A percentile compares a stretch with the other conserved stretches of the same genome.
phyloP scores from a whole-genome alignment of 345 rosid genomes.

The Hirschfeldia incana region DNA sequence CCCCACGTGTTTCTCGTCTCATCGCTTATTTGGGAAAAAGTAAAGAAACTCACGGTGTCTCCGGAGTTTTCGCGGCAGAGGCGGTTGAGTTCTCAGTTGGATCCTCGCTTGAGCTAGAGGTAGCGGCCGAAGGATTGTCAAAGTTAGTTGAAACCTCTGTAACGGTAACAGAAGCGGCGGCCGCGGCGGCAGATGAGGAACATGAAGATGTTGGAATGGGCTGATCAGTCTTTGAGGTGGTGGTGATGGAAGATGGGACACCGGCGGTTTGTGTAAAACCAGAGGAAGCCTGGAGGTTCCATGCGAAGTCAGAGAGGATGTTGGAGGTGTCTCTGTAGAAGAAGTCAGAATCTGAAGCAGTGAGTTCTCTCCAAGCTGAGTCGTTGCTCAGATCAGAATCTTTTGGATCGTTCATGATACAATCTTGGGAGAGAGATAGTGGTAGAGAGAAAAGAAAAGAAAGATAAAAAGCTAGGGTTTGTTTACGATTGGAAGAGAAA shows the following conservation, averaged over 20 bases:
- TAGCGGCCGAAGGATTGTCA: slow-evolving; percentile 55
- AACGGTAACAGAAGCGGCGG: neutral
- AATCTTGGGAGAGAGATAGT: neutral
- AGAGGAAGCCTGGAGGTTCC: slow-evolving; percentile 49
- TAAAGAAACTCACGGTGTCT: slow-evolving; percentile 80
- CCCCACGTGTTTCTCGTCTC: slow-evolving; percentile 30
- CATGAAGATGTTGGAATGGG: neutral
- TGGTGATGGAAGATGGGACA: neutral
- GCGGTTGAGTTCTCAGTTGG: slow-evolving; percentile 69
- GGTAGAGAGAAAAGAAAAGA: neutral
- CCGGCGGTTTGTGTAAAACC: neutral
- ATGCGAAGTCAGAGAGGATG: slow-evolving; percentile 63
- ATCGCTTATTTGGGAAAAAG: neutral
- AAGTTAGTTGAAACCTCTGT: slow-evolving; percentile 54
- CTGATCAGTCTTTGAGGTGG: neutral
- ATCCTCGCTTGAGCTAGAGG: slow-evolving; percentile 87
- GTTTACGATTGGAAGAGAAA: slow-evolving; percentile 40
- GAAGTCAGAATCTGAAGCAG: slow-evolving; percentile 52
- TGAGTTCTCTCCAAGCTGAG: slow-evolving; percentile 45
- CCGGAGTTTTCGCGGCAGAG: slow-evolving; percentile 61
- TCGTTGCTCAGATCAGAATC: slow-evolving; percentile 46
- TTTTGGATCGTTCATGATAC: slow-evolving; percentile 39
- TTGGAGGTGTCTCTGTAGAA: slow-evolving; percentile 42
- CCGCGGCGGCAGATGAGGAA: slow-evolving; percentile 27
- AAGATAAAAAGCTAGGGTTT: slow-evolving; percentile 51